These are phyloP conservation scores for Linnemannia exigua DNA, from an alignment of 192 early-diverging fungal species.

Conservation along the genomic window DNA sequence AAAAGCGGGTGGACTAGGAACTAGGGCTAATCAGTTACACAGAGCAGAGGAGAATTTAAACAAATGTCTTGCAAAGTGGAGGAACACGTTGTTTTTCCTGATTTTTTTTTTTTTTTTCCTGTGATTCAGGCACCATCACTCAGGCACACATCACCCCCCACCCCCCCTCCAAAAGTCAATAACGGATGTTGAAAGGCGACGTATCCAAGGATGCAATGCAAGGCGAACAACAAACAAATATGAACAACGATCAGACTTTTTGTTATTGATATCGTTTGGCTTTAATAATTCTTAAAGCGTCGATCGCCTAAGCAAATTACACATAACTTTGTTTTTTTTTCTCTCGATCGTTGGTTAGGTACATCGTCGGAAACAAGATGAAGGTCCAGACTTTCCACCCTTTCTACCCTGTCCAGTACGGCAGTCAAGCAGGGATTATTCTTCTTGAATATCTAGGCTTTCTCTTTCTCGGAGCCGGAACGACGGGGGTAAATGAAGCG, in stretches of 20 bases:
- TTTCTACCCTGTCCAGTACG: too few relatives aligned
- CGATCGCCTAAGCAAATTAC: neutral
- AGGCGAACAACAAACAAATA: neutral
- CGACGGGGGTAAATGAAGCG: neutral
- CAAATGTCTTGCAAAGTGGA: too few relatives aligned
- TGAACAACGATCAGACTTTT: neutral
- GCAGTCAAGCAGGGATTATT: too few relatives aligned
- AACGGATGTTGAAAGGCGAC: too few relatives aligned
- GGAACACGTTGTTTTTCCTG: too few relatives aligned
- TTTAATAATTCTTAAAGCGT: neutral
- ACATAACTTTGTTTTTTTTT: neutral
- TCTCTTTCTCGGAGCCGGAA: neutral
- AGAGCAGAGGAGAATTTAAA: too few relatives aligned
- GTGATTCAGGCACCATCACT: too few relatives aligned
- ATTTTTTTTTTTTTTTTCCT: too few relatives aligned
- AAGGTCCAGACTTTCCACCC: conserved; percentile 1
- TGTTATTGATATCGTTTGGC: neutral
- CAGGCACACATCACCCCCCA: too few relatives aligned
- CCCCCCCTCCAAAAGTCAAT: too few relatives aligned
- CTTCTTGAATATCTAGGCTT: neutral
- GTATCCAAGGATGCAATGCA: too few relatives aligned
- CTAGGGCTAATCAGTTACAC: neutral
- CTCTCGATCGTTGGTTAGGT: too few relatives aligned
- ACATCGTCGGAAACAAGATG: neutral
- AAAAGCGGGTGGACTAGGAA: neutral